Evolutionary conservation across 805 yeast genomes (phyloP).

Genomic region (Candida insectalens): DNA sequence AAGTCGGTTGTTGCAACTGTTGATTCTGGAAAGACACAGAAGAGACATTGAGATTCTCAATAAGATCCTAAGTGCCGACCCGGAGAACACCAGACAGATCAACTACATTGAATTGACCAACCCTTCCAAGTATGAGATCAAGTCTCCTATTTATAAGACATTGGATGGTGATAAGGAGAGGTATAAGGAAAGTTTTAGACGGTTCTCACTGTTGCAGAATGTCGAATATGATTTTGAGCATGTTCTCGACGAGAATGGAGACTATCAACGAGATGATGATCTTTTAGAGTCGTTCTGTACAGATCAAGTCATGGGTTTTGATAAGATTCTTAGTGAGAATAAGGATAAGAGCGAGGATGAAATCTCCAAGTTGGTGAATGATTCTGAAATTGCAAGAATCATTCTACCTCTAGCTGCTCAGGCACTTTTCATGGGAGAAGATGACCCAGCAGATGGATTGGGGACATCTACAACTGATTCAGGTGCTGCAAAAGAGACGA

Average conservation of each 20-base stretch:
- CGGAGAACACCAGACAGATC: conserved; percentile 10
- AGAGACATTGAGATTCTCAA: conserved; percentile 22
- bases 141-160: conserved; percentile 20
- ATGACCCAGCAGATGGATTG: conserved; percentile 5
- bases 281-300: conserved; percentile 20
- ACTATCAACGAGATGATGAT: conserved; percentile 20
- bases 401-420: conserved; percentile 27
- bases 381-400: conserved; percentile 20
- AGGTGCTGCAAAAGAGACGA: too few relatives aligned
- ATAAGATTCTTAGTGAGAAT: conserved; percentile 8
- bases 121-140: conserved; percentile 24
- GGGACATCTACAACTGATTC: too few relatives aligned
- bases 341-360: conserved; percentile 9
- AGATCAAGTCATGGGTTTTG: conserved; percentile 18
- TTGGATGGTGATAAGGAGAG: conserved; percentile 12
- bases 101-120: conserved; percentile 16
- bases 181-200: conserved; percentile 19
- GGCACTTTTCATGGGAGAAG: conserved; percentile 16
- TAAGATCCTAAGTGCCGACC: conserved; percentile 8
- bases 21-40: conserved; percentile 27
- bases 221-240: conserved; percentile 28
- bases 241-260: conserved; percentile 14
- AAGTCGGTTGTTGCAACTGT: conserved; percentile 22
- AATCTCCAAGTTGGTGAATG: conserved; percentile 12
- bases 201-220: conserved; percentile 25